These are phyloP conservation scores for Pterulicium gracile DNA, from an alignment of 1,284 basidiomycete genomes.

Conservation along the genomic window DNA sequence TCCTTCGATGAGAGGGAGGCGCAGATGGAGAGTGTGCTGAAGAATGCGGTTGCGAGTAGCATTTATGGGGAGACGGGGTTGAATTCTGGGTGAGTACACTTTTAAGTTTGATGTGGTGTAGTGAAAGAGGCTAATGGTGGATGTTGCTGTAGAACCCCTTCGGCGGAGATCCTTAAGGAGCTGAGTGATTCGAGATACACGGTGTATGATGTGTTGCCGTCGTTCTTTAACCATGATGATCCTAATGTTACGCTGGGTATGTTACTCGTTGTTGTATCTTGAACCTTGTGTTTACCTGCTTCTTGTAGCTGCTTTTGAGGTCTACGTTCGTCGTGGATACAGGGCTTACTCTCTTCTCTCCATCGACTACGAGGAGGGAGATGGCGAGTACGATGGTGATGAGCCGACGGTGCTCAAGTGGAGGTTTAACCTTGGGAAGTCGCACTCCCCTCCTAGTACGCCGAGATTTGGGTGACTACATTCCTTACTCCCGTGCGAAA, in stretches of 20 bases:
- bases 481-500: slow-evolving; percentile 2
- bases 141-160: slow-evolving; percentile 49
- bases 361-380: slow-evolving; percentile 89
- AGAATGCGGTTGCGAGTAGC: slow-evolving; percentile 76
- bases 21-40: slow-evolving; percentile 94
- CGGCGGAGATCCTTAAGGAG: slow-evolving; percentile 82
- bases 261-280: slow-evolving; percentile 15
- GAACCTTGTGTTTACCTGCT: slow-evolving; percentile 4
- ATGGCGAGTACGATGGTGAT: slow-evolving; percentile 69
- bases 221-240: slow-evolving; percentile 89
- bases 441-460: slow-evolving; percentile 76
- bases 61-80: slow-evolving; percentile 84
- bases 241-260: slow-evolving; percentile 75
- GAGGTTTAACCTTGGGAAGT: slow-evolving; percentile 88
- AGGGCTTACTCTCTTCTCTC: slow-evolving; percentile 89
- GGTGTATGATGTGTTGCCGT: slow-evolving; percentile 93
- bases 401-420: slow-evolving; percentile 77
- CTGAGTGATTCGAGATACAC: slow-evolving; percentile 94
- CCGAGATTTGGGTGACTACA: slow-evolving; percentile 52
- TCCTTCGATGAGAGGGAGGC: slow-evolving; percentile 89
- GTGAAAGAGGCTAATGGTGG: too few relatives aligned
- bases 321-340: slow-evolving; percentile 94
- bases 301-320: slow-evolving; percentile 79
- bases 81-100: slow-evolving; percentile 38
- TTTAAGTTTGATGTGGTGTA: not conserved